Evolutionary conservation across 2,329 filamentous ascomycete genomes (phyloP).

Genomic region (Alternaria arbusti): DNA sequence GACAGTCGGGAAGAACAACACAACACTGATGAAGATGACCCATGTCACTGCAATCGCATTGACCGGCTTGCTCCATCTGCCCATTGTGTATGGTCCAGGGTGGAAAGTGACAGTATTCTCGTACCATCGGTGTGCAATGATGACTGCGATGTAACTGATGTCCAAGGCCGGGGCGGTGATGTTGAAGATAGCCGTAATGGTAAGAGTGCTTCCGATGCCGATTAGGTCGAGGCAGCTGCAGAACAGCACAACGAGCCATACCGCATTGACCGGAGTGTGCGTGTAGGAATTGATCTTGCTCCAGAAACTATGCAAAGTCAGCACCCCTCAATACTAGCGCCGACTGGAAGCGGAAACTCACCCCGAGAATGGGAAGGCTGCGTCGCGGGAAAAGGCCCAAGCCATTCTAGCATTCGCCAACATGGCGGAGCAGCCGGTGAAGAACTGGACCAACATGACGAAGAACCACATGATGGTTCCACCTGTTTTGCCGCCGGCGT

Average conservation of each 20-base stretch:
- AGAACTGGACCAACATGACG: slow-evolving; percentile 68
- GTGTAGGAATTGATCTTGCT: slow-evolving; percentile 61
- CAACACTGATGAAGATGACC: slow-evolving; percentile 67
- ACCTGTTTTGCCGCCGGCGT: slow-evolving; percentile 64
- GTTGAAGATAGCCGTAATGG: slow-evolving; percentile 59
- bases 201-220: slow-evolving; percentile 58
- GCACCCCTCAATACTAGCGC: slow-evolving; percentile 9
- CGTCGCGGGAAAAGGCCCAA: slow-evolving; percentile 66
- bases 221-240: slow-evolving; percentile 61
- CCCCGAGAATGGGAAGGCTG: slow-evolving; percentile 66
- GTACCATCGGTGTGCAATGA: slow-evolving; percentile 64
- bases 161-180: slow-evolving; percentile 56
- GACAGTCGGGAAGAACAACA: slow-evolving; percentile 61
- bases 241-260: slow-evolving; percentile 68
- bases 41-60: slow-evolving; percentile 65
- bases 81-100: slow-evolving; percentile 65
- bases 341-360: slow-evolving; percentile 35
- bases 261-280: slow-evolving; percentile 66
- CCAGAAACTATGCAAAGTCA: slow-evolving; percentile 53
- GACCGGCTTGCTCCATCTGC: slow-evolving; percentile 60
- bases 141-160: slow-evolving; percentile 66
- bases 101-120: slow-evolving; percentile 60
- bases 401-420: slow-evolving; percentile 68
- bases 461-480: slow-evolving; percentile 67
- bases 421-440: slow-evolving; percentile 70